Conservation (phyloP, 768 basidiomycete species). For the Collybiopsis luxurians region DNA sequence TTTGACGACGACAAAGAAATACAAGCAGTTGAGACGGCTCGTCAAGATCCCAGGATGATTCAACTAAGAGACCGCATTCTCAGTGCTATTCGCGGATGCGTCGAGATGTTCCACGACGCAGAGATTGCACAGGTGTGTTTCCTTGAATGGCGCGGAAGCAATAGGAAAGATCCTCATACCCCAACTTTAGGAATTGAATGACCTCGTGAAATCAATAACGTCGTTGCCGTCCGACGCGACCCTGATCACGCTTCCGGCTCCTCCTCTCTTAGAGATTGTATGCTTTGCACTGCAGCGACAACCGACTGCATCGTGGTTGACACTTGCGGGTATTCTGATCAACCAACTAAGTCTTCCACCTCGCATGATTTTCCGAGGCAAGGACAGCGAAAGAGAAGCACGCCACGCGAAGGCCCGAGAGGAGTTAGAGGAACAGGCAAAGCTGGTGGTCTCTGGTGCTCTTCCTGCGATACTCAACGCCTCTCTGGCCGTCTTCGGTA, state of each 20-base stretch:
- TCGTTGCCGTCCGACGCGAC: conserved; percentile 75
- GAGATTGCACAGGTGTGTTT: conserved; percentile 70
- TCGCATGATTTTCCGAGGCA: conserved; percentile 42
- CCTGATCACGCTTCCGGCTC: conserved; percentile 75
- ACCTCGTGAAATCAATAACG: conserved; percentile 84
- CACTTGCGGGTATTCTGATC: conserved; percentile 75
- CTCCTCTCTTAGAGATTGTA: conserved; percentile 77
- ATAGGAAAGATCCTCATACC: neutral
- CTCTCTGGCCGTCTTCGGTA: conserved; percentile 49
- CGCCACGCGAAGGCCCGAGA: neutral
- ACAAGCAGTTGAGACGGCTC: conserved; percentile 54
- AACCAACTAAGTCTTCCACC: conserved; percentile 79
- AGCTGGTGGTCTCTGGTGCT: conserved; percentile 50
- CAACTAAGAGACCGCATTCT: conserved; percentile 69
- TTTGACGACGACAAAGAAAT: conserved; percentile 49
- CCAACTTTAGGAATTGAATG: conserved; percentile 62
- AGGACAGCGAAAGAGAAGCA: conserved; percentile 31
- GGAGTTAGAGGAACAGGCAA: conserved; percentile 38
- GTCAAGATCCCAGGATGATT: conserved; percentile 61
- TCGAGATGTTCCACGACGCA: conserved; percentile 79
- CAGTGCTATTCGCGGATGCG: conserved; percentile 51
- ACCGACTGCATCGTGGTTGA: conserved; percentile 81
- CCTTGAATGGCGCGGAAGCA: neutral
- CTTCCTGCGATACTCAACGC: conserved; percentile 59
- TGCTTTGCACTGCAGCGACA: conserved; percentile 70